These are phyloP conservation scores for Pelargonium fulgidum DNA, from an alignment of 441 rosid genomes.

Conservation along the genomic window DNA sequence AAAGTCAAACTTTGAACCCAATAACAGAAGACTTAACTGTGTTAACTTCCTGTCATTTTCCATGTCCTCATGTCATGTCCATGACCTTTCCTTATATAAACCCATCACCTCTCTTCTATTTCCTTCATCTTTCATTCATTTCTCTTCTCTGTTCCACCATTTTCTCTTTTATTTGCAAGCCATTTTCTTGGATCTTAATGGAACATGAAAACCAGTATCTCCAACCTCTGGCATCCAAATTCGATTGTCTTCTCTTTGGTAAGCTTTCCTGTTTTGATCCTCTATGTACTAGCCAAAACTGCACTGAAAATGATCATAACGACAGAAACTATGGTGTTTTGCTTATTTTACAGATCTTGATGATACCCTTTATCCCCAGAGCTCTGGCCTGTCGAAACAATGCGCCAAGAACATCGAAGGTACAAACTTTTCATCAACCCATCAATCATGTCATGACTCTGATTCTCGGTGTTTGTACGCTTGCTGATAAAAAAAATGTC, in stretches of 20 bases:
- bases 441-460: neutral
- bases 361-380: constrained; percentile 73
- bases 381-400: constrained; percentile 52
- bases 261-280: constrained; percentile 16
- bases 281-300: neutral
- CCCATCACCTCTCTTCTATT: neutral
- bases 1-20: neutral
- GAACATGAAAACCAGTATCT: constrained; percentile 33
- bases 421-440: constrained; percentile 8
- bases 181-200: constrained; percentile 24
- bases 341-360: constrained; percentile 54
- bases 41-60: no score
- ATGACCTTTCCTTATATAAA: neutral
- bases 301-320: neutral
- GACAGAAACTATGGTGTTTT: neutral
- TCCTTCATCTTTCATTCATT: neutral
- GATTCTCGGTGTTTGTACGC: no score
- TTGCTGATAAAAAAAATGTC: no score
- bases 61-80: neutral
- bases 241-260: constrained; percentile 83
- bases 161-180: neutral
- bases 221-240: constrained; percentile 32
- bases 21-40: neutral
- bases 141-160: neutral
- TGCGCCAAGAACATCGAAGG: constrained; percentile 63